These are phyloP conservation scores for Peniophora sp. DNA, from an alignment of 1,284 basidiomycete genomes.

Conservation along the genomic window DNA sequence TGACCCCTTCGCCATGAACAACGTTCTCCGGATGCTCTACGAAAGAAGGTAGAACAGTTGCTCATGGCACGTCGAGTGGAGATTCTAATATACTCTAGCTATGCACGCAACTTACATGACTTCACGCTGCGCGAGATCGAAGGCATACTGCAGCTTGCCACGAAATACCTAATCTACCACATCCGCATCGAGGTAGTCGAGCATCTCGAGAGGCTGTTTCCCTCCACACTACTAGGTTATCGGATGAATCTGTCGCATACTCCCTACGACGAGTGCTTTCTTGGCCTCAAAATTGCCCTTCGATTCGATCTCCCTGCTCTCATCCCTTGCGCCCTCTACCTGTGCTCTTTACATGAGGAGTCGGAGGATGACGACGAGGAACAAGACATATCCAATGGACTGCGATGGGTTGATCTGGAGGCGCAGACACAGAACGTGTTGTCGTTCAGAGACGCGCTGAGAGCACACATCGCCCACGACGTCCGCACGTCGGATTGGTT, in stretches of 20 bases:
- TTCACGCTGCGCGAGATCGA: conserved; percentile 15
- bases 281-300: conserved; percentile 1
- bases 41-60: conserved; percentile 25
- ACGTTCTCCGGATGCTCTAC: conserved; percentile 28
- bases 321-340: conserved; percentile 1
- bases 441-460: not conserved
- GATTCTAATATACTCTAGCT: conserved; percentile 15
- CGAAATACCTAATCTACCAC: conserved; percentile 33
- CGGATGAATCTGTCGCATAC: not conserved
- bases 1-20: conserved; percentile 22
- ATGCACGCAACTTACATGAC: not conserved
- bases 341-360: not conserved
- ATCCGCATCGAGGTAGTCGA: conserved; percentile 30
- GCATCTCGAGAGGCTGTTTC: conserved; percentile 27
- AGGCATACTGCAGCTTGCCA: conserved; percentile 33
- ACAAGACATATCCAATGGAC: not conserved
- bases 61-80: conserved; percentile 16
- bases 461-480: not conserved
- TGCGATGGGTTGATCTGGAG: not conserved
- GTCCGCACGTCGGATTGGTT: not conserved
- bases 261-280: not conserved
- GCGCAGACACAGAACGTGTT: not conserved
- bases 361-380: too few species aligned
- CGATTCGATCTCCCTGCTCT: conserved; percentile 2
- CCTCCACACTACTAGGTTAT: conserved; percentile 20